A percentile compares a stretch with the other conserved stretches of the same genome.
These are phyloP conservation scores for Neonectria hederae DNA, from an alignment of 2,329 filamentous ascomycete genomes.

Conservation along the genomic window DNA sequence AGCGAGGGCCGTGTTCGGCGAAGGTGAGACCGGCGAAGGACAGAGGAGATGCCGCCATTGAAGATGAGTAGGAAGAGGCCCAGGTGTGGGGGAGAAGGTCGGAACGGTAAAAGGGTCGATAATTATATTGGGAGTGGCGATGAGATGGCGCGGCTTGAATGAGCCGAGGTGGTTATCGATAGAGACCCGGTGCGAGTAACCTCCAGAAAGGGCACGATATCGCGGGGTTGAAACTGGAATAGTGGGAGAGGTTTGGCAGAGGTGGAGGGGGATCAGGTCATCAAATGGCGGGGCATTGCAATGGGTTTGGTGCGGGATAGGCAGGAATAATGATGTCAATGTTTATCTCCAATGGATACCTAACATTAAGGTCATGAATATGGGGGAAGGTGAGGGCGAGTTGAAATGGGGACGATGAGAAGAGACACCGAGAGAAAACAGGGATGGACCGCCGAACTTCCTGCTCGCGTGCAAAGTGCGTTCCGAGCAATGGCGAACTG, in stretches of 20 bases:
- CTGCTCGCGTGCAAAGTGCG: background rate
- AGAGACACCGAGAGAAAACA: background rate
- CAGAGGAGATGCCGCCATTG: conserved; percentile 38
- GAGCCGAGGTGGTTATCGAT: conserved; percentile 1
- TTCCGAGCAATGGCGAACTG: background rate
- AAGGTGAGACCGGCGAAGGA: conserved; percentile 49
- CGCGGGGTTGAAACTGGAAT: conserved; percentile 1
- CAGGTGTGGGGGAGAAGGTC: background rate
- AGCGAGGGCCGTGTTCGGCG: conserved; percentile 50
- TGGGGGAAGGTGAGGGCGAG: conserved; percentile 1
- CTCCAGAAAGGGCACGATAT: background rate
- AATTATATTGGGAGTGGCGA: background rate
- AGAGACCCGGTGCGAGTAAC: background rate
- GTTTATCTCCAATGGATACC: background rate
- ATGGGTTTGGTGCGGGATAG: background rate
- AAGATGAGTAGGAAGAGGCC: conserved; percentile 6
- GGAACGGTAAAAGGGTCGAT: background rate
- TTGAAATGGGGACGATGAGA: background rate
- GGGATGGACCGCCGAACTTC: background rate
- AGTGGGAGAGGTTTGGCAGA: background rate
- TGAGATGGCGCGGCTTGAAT: background rate
- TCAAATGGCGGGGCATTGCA: conserved; percentile 21
- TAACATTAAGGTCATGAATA: background rate
- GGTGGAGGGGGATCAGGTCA: conserved; percentile 11
- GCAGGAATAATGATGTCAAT: background rate